Conservation (phyloP, 129 eudicot genomes). For the Lactuca sativa region DNA sequence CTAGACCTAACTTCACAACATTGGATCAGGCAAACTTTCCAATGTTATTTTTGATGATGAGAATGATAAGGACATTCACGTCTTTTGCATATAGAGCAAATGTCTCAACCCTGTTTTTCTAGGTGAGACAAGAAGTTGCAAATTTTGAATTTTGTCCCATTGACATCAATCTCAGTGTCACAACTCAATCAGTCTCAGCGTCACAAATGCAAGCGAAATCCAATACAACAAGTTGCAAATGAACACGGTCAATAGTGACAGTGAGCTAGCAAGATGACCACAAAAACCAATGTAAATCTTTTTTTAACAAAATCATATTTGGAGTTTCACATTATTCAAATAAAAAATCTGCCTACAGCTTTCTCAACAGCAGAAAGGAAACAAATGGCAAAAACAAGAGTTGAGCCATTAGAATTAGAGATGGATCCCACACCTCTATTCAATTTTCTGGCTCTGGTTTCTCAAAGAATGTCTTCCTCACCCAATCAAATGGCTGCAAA, state of each 20-base stretch:
- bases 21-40: no score
- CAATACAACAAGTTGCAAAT: neutral
- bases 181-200: no score
- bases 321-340: slow-evolving; percentile 34
- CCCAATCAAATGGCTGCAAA: slow-evolving; percentile 50
- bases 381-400: slow-evolving; percentile 25
- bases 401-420: slow-evolving; percentile 20
- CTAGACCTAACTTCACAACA: no score
- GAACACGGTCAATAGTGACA: neutral
- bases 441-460: slow-evolving; percentile 38
- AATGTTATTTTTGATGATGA: no score
- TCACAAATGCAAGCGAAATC: no score
- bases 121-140: no score
- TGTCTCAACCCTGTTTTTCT: no score
- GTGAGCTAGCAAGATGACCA: neutral
- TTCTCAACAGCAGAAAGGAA: slow-evolving; percentile 37
- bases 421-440: slow-evolving; percentile 20
- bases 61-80: no score
- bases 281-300: slow-evolving; percentile 11
- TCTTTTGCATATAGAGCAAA: no score
- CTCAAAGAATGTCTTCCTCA: slow-evolving; percentile 47
- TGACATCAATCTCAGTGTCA: no score
- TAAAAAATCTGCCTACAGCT: slow-evolving; percentile 29
- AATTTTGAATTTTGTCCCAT: no score
- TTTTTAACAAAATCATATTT: neutral